phyloP scores from a whole-genome alignment of 495 filamentous ascomycete genomes.

The Amphirosellinia nigrospora region DNA sequence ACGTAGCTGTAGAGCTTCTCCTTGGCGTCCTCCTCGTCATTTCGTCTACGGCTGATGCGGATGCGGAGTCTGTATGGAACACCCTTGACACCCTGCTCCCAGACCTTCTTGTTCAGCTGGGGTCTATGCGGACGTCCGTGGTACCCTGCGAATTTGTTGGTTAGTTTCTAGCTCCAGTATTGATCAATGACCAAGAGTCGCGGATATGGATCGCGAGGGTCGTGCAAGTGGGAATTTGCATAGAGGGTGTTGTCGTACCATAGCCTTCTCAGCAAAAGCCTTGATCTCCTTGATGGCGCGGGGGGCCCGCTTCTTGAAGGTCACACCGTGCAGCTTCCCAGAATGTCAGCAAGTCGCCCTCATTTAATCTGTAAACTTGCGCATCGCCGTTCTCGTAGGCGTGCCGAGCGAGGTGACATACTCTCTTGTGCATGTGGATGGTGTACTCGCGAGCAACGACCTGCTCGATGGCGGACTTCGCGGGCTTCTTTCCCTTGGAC shows the following conservation, averaged over 20 bases:
- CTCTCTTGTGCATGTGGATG: constrained; percentile 99
- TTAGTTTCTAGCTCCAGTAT: constrained; percentile 23
- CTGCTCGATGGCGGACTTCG: constrained; percentile 96
- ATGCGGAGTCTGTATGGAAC: constrained; percentile 95
- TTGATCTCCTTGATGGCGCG: constrained; percentile 99
- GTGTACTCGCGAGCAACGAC: constrained; percentile 99
- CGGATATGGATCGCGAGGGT: not conserved
- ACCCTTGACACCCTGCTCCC: constrained; percentile 98
- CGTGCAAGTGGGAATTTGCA: not conserved
- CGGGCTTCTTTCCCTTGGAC: constrained; percentile 65
- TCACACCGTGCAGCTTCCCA: constrained; percentile 86
- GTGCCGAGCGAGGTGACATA: constrained; percentile 65
- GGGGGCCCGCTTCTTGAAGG: constrained; percentile 99
- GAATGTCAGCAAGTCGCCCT: constrained; percentile 35
- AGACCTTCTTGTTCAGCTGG: constrained; percentile 99
- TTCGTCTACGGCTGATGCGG: constrained; percentile 98
- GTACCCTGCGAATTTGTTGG: constrained; percentile 71
- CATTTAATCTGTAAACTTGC: not conserved
- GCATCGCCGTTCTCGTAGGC: constrained; percentile 28
- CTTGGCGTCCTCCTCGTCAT: constrained; percentile 99
- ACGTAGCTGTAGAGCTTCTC: constrained; percentile 99
- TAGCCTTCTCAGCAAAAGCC: constrained; percentile 86
- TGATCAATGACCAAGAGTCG: not conserved
- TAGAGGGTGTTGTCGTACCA: constrained; percentile 69
- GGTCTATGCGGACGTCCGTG: constrained; percentile 95